Evolutionary conservation across 2,329 filamentous ascomycete genomes (phyloP).

Genomic region (Diaporthe sp.): DNA sequence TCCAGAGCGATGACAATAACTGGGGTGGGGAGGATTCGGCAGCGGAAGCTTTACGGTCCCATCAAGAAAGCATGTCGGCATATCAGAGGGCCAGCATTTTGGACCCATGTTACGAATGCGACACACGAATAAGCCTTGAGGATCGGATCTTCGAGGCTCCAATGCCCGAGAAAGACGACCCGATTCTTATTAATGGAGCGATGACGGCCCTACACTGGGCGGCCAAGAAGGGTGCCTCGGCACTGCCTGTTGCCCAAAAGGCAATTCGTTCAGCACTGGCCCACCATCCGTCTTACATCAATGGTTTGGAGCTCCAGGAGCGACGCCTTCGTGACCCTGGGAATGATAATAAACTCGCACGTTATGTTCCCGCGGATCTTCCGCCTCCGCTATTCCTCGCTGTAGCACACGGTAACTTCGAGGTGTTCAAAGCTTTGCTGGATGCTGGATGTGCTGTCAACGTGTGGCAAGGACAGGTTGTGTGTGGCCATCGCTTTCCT

Average conservation of each 20-base stretch:
- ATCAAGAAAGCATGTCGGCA: too few relatives aligned
- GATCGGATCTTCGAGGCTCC: not conserved
- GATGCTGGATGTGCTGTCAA: not conserved
- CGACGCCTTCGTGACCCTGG: not conserved
- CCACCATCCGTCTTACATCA: conserved; percentile 4
- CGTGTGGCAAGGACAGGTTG: not conserved
- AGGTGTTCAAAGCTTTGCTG: not conserved
- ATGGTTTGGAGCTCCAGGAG: not conserved
- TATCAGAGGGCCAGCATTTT: too few relatives aligned
- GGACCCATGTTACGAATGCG: too few relatives aligned
- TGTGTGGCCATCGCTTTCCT: not conserved
- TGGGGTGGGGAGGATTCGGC: not conserved
- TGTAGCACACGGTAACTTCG: not conserved
- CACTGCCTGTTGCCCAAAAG: not conserved
- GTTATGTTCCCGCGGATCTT: not conserved
- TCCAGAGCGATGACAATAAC: not conserved
- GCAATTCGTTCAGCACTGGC: not conserved
- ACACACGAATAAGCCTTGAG: too few relatives aligned
- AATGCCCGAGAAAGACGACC: not conserved
- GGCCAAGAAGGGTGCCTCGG: not conserved
- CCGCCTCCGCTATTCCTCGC: not conserved
- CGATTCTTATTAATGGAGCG: too few relatives aligned
- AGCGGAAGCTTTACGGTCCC: not conserved
- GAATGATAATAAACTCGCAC: not conserved
- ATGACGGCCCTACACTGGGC: conserved; percentile 13